Percentiles rank a stretch among this genome's conserved stretches.
Conservation (phyloP, 2,329 filamentous ascomycete species). For the Fusarium compactum region DNA sequence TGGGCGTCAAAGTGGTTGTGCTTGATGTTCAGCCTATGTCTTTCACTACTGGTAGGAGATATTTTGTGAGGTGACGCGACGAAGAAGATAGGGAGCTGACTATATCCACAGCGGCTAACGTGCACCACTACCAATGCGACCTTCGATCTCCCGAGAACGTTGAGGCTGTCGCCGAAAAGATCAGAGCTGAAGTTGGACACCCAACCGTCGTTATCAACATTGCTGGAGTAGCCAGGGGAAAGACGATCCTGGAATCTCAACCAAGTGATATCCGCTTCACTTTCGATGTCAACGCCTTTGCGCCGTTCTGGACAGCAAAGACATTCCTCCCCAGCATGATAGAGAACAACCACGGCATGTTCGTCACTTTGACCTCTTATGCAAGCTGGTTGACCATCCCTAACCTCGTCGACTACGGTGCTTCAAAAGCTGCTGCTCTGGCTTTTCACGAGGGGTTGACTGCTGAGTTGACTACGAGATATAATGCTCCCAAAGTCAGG, state of each 20-base stretch:
- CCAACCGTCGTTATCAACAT: constrained; percentile 81
- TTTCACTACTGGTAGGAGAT: constrained; percentile 61
- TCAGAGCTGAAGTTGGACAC: constrained; percentile 68
- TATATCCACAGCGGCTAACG: constrained; percentile 56
- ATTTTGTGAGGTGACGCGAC: neutral
- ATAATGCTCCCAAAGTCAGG: constrained; percentile 72
- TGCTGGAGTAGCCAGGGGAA: constrained; percentile 72
- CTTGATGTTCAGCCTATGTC: constrained; percentile 75
- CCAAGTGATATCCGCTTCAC: constrained; percentile 72
- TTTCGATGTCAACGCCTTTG: constrained; percentile 77
- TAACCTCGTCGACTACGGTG: constrained; percentile 75
- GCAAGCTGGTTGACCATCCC: constrained; percentile 72
- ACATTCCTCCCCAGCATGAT: constrained; percentile 77
- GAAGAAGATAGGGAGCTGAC: constrained; percentile 14
- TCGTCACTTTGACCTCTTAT: constrained; percentile 76
- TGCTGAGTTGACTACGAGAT: constrained; percentile 68
- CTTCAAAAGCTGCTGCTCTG: constrained; percentile 74
- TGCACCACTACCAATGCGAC: constrained; percentile 79
- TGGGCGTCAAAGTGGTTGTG: constrained; percentile 75
- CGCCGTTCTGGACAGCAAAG: constrained; percentile 74
- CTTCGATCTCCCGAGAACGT: constrained; percentile 70
- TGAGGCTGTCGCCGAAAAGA: constrained; percentile 61
- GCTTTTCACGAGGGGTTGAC: constrained; percentile 76
- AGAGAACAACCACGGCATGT: constrained; percentile 74
- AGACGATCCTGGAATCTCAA: constrained; percentile 68